Percentiles rank a stretch among this genome's conserved stretches.
Conservation (phyloP, 257 asterid genomes). For the Voacanga thouarsii region DNA sequence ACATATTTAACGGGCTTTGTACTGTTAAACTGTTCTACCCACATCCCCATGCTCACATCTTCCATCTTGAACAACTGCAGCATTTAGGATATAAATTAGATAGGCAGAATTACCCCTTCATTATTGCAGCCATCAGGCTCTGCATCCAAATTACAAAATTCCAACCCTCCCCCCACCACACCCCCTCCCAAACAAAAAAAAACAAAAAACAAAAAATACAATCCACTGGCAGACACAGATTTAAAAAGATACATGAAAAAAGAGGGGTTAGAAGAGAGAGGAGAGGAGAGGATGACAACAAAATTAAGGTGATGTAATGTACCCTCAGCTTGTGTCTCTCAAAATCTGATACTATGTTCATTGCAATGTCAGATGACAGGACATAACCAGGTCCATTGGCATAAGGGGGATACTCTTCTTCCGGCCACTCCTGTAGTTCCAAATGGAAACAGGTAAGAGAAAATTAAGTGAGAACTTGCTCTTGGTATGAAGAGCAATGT, state of each 20-base stretch:
- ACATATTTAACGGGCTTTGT: constrained; percentile 57
- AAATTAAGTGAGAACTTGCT: constrained; percentile 2
- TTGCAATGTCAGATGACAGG: constrained; percentile 73
- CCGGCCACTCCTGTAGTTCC: constrained; percentile 91
- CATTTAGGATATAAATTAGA: constrained; percentile 1
- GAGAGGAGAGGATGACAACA: not conserved
- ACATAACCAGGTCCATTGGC: constrained; percentile 97
- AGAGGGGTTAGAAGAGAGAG: not conserved
- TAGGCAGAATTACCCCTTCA: not conserved
- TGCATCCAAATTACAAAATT: not conserved
- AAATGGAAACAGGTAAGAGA: constrained; percentile 8
- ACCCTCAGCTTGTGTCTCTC: constrained; percentile 86
- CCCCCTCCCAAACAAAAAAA: not conserved
- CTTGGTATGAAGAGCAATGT: not conserved
- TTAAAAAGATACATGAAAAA: not conserved
- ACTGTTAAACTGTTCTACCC: constrained; percentile 82
- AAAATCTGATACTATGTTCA: constrained; percentile 57
- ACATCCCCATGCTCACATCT: constrained; percentile 98
- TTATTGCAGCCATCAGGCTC: not conserved
- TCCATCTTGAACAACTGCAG: constrained; percentile 94
- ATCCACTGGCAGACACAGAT: not conserved
- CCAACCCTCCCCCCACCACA: not conserved
- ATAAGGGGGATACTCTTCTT: constrained; percentile 85
- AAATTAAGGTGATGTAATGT: constrained; percentile 18
- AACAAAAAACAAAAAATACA: not conserved